Base-by-base conservation (phyloP, 2,329 filamentous ascomycete species). In the Cercospora zeae-maydis region DNA sequence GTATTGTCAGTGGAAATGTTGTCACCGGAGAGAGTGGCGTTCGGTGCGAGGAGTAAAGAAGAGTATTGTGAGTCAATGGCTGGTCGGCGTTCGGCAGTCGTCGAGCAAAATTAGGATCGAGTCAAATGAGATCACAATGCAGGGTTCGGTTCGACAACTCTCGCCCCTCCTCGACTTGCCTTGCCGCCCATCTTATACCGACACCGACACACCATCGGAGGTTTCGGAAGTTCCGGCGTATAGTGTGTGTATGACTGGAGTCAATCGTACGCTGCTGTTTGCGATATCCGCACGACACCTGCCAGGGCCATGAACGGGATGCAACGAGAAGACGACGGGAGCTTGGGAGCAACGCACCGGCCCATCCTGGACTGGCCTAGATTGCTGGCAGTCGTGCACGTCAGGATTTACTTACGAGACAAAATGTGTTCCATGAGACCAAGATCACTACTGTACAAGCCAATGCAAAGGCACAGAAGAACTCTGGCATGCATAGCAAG, bases 1-100 rank as follows among this genome's bases (percentile, higher is more conserved):
- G 19, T 39, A 24, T 27, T 10, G 14, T 30, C 34, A 7, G 54
- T 14, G 1, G 13, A 4, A 27, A 13, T 47, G 11, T 47, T 24
- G 42, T 47, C 21, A 24, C 19, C n/a, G 34, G 16, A 42, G 24
- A 39, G 36, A 36, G 24, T 13, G 14, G 31, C 7, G 6, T 9
- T 37, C 16, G 9, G n/a, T 27, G 16, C n/a, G 42, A 47, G 42
- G 27, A 14, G 42, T 19, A 47, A 7, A 19, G 24, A 47, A 47
- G 21, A 47, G 42, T 47, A 19, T 47, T 34, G 31, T 53, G 49
- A 53, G n/a, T 53, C 49, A 53, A 53, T 53, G 49, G 49, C 49
- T 34, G 49, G 24, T 34, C 27, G 49, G 49, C 31, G 49, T 53
- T 27, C 31, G 49, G 27, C 49, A 13, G 49, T 31, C 49, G 16